These are phyloP conservation scores for Botryotinia convoluta DNA, from an alignment of 2,329 filamentous ascomycete genomes.

Conservation along the genomic window DNA sequence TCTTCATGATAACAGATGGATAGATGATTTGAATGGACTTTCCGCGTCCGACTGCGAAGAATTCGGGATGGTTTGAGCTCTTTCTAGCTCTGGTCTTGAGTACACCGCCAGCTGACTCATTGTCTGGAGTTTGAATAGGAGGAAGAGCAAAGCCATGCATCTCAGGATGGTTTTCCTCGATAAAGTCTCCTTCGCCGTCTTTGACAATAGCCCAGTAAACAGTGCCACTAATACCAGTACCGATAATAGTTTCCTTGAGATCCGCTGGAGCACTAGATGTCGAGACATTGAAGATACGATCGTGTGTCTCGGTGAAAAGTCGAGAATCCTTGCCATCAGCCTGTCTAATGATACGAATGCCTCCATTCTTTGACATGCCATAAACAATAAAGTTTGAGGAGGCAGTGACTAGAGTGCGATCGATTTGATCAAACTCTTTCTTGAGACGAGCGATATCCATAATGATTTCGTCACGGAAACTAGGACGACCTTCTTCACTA, in stretches of 20 bases:
- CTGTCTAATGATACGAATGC: constrained; percentile 89
- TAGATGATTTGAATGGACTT: constrained; percentile 93
- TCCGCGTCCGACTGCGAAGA: constrained; percentile 91
- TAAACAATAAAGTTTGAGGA: constrained; percentile 92
- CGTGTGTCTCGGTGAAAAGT: constrained; percentile 85
- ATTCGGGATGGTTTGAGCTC: constrained; percentile 84
- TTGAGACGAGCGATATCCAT: constrained; percentile 93
- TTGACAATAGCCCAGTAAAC: constrained; percentile 93
- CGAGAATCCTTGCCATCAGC: constrained; percentile 90
- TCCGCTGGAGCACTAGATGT: constrained; percentile 68
- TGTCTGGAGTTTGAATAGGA: constrained; percentile 79
- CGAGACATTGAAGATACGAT: constrained; percentile 92
- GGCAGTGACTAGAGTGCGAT: constrained; percentile 87
- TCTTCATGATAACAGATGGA: constrained; percentile 61
- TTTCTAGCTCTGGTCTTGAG: constrained; percentile 93
- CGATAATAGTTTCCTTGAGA: constrained; percentile 77
- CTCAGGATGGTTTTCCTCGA: constrained; percentile 76
- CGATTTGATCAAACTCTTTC: constrained; percentile 97
- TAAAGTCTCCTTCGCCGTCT: constrained; percentile 72
- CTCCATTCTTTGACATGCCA: constrained; percentile 88
- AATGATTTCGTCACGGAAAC: constrained; percentile 74
- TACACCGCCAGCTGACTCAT: constrained; percentile 86
- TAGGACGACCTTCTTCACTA: constrained; percentile 54
- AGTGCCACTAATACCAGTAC: constrained; percentile 88
- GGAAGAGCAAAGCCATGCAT: constrained; percentile 86